phyloP scores from a whole-genome alignment of 2,329 filamentous ascomycete species.

The Ilyonectria robusta region DNA sequence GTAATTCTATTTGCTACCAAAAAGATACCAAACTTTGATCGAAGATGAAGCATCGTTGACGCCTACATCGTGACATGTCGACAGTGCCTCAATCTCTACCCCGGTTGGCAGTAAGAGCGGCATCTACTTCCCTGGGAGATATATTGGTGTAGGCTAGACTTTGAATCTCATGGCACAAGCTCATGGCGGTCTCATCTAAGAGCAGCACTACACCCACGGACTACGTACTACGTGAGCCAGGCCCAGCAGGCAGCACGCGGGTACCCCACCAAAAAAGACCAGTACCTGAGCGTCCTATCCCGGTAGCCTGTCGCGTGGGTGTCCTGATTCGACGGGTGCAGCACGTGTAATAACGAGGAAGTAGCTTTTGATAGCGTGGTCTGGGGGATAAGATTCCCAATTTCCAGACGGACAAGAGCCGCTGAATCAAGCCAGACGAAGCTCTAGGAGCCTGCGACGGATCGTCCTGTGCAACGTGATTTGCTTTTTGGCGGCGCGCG shows the following conservation, averaged over 20 bases:
- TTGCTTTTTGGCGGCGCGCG: slow-evolving; percentile 1
- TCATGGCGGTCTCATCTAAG: not conserved
- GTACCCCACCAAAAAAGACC: not conserved
- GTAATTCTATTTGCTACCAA: not conserved
- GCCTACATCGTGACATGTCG: not conserved
- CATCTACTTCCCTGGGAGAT: no score
- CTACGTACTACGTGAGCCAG: not conserved
- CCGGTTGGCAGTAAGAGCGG: not conserved
- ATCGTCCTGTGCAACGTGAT: not conserved
- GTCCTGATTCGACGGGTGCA: not conserved
- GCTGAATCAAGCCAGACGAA: not conserved
- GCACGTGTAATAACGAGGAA: not conserved
- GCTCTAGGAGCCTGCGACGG: not conserved
- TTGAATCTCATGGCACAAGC: not conserved
- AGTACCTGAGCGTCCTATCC: slow-evolving; percentile 13
- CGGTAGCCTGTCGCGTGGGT: slow-evolving; percentile 24
- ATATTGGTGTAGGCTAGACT: not conserved
- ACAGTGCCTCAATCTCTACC: not conserved
- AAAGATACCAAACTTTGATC: slow-evolving; percentile 2
- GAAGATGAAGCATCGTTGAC: not conserved
- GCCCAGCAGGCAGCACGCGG: not conserved
- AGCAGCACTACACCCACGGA: not conserved
- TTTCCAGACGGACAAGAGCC: not conserved
- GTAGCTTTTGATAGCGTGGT: not conserved
- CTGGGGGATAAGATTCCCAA: not conserved